phyloP scores from a whole-genome alignment of 148 eudicot species.

The Vaccinium macrocarpon region DNA sequence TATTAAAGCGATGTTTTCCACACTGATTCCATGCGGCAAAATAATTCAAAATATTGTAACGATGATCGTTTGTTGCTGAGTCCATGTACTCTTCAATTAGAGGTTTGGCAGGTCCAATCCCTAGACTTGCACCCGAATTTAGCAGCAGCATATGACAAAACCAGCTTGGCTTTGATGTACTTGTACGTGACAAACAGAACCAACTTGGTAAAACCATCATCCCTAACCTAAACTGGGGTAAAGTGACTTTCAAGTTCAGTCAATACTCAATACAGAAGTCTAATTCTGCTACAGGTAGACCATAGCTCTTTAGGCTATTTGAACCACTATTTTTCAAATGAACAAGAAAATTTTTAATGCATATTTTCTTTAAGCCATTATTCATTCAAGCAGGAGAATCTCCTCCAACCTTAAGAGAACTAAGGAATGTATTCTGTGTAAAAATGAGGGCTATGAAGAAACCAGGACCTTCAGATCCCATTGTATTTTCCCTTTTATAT shows the following conservation, averaged over 20 bases:
- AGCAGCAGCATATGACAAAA: background rate
- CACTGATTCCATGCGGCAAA: too few relatives aligned
- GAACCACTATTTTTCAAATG: background rate
- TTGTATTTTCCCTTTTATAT: background rate
- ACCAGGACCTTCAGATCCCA: background rate
- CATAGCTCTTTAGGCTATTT: background rate
- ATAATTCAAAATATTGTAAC: too few relatives aligned
- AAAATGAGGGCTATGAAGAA: background rate
- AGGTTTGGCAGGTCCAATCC: background rate
- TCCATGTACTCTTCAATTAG: background rate
- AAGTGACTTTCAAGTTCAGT: background rate
- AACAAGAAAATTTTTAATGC: background rate
- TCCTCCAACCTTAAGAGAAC: background rate
- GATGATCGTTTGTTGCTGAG: too few relatives aligned
- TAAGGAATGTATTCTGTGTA: background rate
- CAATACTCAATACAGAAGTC: background rate
- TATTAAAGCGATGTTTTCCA: background rate
- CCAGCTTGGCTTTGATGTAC: background rate
- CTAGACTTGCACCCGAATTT: background rate
- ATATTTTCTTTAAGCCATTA: background rate
- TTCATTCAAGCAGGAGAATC: background rate
- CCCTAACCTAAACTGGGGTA: background rate
- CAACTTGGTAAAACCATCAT: background rate
- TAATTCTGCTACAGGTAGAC: background rate
- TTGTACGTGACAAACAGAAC: background rate